Evolutionary conservation across 2,329 filamentous ascomycete genomes (phyloP).

Genomic region (Paraconiothyrium brasiliense): DNA sequence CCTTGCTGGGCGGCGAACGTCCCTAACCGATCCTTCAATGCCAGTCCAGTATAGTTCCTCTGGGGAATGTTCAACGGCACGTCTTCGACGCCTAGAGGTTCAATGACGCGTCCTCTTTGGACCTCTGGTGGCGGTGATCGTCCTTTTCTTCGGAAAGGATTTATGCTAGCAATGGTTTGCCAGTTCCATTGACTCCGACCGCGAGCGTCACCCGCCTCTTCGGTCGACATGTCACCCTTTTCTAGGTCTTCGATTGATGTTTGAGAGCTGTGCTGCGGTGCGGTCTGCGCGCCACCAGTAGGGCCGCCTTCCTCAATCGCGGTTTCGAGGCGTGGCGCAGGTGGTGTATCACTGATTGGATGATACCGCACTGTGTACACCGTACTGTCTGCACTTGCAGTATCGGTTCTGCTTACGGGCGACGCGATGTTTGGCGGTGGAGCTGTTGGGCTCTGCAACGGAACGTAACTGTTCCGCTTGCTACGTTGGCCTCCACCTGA

Average conservation of each 20-base stretch:
- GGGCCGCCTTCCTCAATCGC: slow-evolving; percentile 27
- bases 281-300: slow-evolving; percentile 18
- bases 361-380: slow-evolving; percentile 72
- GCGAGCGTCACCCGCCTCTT: slow-evolving; percentile 19
- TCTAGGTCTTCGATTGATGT: slow-evolving; percentile 37
- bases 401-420: slow-evolving; percentile 68
- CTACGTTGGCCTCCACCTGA: slow-evolving; percentile 36
- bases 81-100: slow-evolving; percentile 50
- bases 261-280: slow-evolving; percentile 10
- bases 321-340: slow-evolving; percentile 24
- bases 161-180: slow-evolving; percentile 59
- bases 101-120: slow-evolving; percentile 63
- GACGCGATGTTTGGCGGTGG: slow-evolving; percentile 61
- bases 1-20: slow-evolving; percentile 61
- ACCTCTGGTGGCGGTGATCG: slow-evolving; percentile 68
- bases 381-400: slow-evolving; percentile 69
- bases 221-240: slow-evolving; percentile 35
- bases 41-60: slow-evolving; percentile 56
- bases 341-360: slow-evolving; percentile 58
- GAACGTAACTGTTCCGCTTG: slow-evolving; percentile 38
- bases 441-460: slow-evolving; percentile 49
- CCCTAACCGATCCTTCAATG: slow-evolving; percentile 57
- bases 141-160: slow-evolving; percentile 67
- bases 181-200: slow-evolving; percentile 53
- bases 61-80: slow-evolving; percentile 48